phyloP scores from a whole-genome alignment of 768 basidiomycete genomes.

The Ramaria sp. region DNA sequence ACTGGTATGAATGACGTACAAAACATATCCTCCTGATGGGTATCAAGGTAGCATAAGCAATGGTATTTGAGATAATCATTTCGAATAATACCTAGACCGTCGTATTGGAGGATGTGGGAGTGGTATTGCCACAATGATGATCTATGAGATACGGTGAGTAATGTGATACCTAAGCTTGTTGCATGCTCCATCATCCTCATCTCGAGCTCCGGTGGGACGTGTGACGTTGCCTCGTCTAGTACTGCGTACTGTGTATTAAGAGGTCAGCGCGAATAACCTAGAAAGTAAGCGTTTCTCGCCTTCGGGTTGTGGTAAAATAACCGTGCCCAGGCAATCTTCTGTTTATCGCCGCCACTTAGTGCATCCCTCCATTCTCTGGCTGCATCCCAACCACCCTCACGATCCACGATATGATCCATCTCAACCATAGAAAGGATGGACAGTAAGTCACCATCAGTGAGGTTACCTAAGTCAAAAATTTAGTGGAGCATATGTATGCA shows the following conservation, averaged over 20 bases:
- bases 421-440: constrained; percentile 66
- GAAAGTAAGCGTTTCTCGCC: constrained; percentile 30
- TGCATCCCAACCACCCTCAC: constrained; percentile 94
- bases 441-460: constrained; percentile 67
- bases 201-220: constrained; percentile 89
- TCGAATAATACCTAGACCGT: constrained; percentile 36
- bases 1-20: constrained; percentile 42
- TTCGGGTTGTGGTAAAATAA: constrained; percentile 94
- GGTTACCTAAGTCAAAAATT: constrained; percentile 35
- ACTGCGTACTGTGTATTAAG: constrained; percentile 67
- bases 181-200: constrained; percentile 93
- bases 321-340: constrained; percentile 94
- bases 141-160: constrained; percentile 91
- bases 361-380: constrained; percentile 91
- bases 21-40: constrained; percentile 80
- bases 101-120: constrained; percentile 78
- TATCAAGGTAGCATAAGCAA: not conserved
- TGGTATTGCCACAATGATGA: constrained; percentile 93
- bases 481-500: not conserved
- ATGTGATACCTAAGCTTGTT: constrained; percentile 75
- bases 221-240: constrained; percentile 91
- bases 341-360: constrained; percentile 91
- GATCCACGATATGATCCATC: constrained; percentile 77
- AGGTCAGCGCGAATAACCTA: not conserved
- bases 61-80: not conserved